Evolutionary conservation across 768 basidiomycete species (phyloP).

Genomic region (Rhizopogon rudus): DNA sequence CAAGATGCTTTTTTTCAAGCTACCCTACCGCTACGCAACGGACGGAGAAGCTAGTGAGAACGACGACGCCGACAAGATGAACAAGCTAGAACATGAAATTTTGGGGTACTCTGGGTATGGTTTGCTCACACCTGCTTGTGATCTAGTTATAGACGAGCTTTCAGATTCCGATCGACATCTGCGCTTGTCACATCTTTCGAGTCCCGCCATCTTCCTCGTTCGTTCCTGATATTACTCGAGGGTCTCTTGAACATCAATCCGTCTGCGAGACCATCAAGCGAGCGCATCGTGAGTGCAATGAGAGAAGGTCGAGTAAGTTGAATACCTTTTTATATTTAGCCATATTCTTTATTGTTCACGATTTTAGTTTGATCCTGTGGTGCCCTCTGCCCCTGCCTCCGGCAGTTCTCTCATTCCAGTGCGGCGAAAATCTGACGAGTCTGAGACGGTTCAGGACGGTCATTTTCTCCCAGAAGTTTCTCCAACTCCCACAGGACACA

Average conservation of each 20-base stretch:
- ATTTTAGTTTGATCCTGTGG: slow-evolving; percentile 24
- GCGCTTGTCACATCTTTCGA: slow-evolving; percentile 54
- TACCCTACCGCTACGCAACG: slow-evolving; percentile 77
- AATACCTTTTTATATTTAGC: neutral
- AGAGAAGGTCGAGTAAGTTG: slow-evolving; percentile 65
- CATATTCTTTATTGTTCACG: slow-evolving; percentile 4
- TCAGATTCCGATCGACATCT: slow-evolving; percentile 48
- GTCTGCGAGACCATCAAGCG: slow-evolving; percentile 60
- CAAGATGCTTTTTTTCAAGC: slow-evolving; percentile 85
- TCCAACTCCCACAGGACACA: neutral
- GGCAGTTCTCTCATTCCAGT: slow-evolving; percentile 20
- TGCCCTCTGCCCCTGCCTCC: slow-evolving; percentile 4
- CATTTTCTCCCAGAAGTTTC: neutral
- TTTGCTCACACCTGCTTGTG: neutral
- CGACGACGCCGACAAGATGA: slow-evolving; percentile 60
- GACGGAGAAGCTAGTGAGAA: slow-evolving; percentile 47
- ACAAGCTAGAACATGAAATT: slow-evolving; percentile 70
- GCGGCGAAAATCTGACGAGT: slow-evolving; percentile 7
- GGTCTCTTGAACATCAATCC: slow-evolving; percentile 62
- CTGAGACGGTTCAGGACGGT: neutral
- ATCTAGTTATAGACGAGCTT: slow-evolving; percentile 1
- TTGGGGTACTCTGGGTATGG: slow-evolving; percentile 66
- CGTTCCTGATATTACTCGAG: slow-evolving; percentile 70
- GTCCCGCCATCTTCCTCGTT: slow-evolving; percentile 64
- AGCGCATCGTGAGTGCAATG: slow-evolving; percentile 65